Conservation (phyloP, 306 rosid species). For the Quercus variabilis region DNA sequence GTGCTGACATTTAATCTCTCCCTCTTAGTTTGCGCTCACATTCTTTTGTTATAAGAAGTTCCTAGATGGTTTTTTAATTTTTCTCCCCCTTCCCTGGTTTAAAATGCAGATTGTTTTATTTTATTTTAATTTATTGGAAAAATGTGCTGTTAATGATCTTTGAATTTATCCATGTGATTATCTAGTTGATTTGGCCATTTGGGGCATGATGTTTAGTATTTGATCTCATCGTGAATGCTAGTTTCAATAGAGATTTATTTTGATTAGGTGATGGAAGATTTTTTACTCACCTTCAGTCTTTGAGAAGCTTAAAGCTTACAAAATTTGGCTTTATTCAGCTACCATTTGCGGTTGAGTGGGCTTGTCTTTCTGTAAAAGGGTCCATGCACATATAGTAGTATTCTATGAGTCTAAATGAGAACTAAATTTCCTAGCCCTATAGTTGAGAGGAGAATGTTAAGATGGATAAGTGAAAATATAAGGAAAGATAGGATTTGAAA, state of each 20-base stretch:
- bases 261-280: no score
- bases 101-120: neutral
- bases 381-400: no score
- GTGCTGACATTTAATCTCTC: slow-evolving; percentile 63
- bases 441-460: no score
- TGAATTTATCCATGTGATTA: neutral
- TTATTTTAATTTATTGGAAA: neutral
- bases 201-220: neutral
- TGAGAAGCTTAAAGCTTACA: neutral
- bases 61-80: neutral
- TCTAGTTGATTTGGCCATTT: neutral
- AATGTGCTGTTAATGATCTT: neutral
- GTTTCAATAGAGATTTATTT: neutral
- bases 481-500: no score
- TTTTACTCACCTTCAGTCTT: no score
- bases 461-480: no score
- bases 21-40: neutral
- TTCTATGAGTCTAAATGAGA: neutral
- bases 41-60: neutral
- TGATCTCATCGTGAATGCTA: neutral
- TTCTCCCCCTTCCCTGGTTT: no score
- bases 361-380: no score
- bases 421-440: neutral
- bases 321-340: neutral
- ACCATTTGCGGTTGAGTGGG: no score